Evolutionary conservation across 352 stramenopile species (phyloP), one percentile per base, ranked within the genome.

Genomic region (Pythium biforme): DNA sequence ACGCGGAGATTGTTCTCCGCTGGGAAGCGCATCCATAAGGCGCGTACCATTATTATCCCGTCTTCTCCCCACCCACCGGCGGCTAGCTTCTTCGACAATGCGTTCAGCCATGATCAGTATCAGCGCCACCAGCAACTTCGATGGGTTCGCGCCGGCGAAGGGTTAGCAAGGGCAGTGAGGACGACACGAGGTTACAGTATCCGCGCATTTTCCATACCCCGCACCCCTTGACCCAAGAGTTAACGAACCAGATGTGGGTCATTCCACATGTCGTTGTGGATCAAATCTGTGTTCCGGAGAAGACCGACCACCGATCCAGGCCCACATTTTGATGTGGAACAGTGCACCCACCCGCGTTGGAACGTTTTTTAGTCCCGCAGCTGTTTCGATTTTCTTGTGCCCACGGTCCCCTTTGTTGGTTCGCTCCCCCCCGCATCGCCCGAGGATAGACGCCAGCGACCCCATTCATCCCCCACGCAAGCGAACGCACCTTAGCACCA

Each of bases 351-450:
- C 27, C 12, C 48, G 33, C 27, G 48, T 43, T 27, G 27, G 48
- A 27, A 55, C n/a, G 48, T 41, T n/a, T 12, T 55, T 55, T 40
- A 55, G 48, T 55, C 45, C 22, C 17, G 48, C 48, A 55, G 48
- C 48, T 55, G 48, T 55, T 41, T 43, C 29, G 45, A 33, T 51
- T 34, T 29, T 51, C 15, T 26, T 47, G 19, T 15, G 19, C 37
- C 34, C 4, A 43, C 6, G 6, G 10, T n/a, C n/a, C n/a, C 39
- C 19, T 22, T 19, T 25, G 47, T 37, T 54, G 26, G 14, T 54
- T 37, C 23, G 12, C 20, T 51, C 47, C 31, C 17, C 9, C 5
- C 23, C 12, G 12, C 9, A 37, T 29, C 15, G 41, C 6, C 20
- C 41, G 19, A 4, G 31, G 31, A 37, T 37, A 37, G 31, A 37